Conservation (phyloP, 805 yeast genomes). For the Saccharomycopsis sp. region DNA sequence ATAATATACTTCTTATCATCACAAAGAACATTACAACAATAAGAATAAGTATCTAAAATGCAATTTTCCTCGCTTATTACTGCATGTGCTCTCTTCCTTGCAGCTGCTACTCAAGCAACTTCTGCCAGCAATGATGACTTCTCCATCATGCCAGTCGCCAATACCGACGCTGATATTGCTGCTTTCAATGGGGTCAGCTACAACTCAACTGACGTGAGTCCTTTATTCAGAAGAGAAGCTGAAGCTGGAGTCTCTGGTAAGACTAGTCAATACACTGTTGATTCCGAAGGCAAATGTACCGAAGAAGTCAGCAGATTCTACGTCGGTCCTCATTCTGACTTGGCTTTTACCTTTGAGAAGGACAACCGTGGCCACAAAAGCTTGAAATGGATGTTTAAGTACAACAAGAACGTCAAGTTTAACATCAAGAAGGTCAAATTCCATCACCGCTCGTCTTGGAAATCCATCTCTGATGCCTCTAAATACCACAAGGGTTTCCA, state of each 20-base stretch:
- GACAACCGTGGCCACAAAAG: background rate
- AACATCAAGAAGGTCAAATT: background rate
- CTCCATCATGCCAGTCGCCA: background rate
- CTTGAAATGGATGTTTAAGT: background rate
- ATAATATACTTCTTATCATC: no score
- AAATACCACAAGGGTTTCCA: slow-evolving; percentile 11
- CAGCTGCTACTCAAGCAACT: background rate
- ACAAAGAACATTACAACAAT: no score
- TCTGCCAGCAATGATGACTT: background rate
- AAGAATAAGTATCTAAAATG: no score
- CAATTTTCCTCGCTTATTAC: background rate
- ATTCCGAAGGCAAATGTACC: slow-evolving; percentile 18
- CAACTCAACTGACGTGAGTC: background rate
- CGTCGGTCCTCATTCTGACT: background rate
- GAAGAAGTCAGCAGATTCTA: background rate
- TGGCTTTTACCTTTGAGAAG: background rate
- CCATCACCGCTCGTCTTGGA: background rate
- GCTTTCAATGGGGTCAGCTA: background rate
- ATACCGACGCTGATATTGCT: background rate
- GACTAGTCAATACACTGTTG: background rate
- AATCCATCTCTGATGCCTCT: background rate
- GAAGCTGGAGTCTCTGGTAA: background rate
- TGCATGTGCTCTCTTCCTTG: background rate
- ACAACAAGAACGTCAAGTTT: background rate
- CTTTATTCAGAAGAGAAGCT: background rate